Evolutionary conservation across 2,329 filamentous ascomycete genomes (phyloP), one percentile per base, ranked within the genome.

Genomic region (Hymenoscyphus albidus): DNA sequence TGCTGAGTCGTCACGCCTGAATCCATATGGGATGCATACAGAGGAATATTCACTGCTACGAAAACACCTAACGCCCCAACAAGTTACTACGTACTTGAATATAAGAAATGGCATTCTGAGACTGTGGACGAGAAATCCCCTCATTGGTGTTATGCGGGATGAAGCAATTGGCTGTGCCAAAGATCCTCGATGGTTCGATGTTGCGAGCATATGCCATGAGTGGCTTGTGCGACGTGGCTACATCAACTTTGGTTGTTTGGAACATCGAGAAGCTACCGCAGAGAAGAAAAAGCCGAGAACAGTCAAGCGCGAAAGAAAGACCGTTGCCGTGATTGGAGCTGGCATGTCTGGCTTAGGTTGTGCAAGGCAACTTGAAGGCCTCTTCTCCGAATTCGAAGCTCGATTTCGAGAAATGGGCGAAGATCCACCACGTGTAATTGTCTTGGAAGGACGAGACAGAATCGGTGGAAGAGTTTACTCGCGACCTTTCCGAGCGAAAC

Each of bases 391-490:
- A 73, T 91, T 95, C 71, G 85, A 87, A 35, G 85, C 89, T 69
- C 83, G 83, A 42, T 89, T 92, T 74, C 80, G 82, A 40, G 82
- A 87, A 31, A 78, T 81, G 65, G 89, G 85, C 42, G 89, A 94
- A 76, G 82, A 85, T 35, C 82, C 86, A 13, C 93, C 92, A 5
- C 84, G 84, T 64, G 87, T 98, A 12, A 79, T 97, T 59, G 80
- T 99, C 1, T 79, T 99, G 0, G 95, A 99, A 79, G 95, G 92
- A 35, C 87, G 95, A 74, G 86, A 88, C 72, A 88, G 95, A 65
- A 87, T 99, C 61, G 95, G 95, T 51, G 95, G 95, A 51, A 87
- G 95, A 70, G 92, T 99, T 22, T 98, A 97, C 77, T 99, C 95
- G 62, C 92, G 85, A 62, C 78, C 83, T 31, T 83, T 89, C 68